phyloP scores from a whole-genome alignment of 331 rosid genomes.

The Erythrophleum ivorense region DNA sequence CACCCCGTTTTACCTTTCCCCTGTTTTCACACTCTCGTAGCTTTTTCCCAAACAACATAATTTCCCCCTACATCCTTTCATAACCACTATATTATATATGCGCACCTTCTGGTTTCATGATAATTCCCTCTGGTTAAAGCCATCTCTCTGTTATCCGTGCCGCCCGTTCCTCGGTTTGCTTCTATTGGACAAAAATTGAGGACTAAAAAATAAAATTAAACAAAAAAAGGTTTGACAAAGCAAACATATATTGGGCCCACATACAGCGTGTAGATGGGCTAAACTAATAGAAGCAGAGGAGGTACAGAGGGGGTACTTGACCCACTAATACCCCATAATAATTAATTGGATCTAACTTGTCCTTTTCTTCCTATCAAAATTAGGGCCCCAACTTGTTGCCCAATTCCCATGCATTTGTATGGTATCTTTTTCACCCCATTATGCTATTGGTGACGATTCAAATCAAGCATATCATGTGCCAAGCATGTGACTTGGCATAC shows the following conservation, averaged over 20 bases:
- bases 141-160: not conserved
- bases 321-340: slow-evolving; percentile 39
- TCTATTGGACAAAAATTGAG: not conserved
- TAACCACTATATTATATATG: not conserved
- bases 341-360: slow-evolving; percentile 58
- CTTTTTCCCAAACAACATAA: slow-evolving; percentile 7
- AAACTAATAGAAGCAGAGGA: slow-evolving; percentile 48
- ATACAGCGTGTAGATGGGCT: slow-evolving; percentile 50
- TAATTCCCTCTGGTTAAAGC: not conserved
- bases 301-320: slow-evolving; percentile 54
- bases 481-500: slow-evolving; percentile 43
- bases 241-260: slow-evolving; percentile 51
- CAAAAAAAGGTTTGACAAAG: not conserved
- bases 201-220: not conserved
- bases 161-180: not conserved
- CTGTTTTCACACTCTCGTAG: not conserved
- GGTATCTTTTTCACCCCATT: slow-evolving; percentile 33
- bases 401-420: slow-evolving; percentile 37
- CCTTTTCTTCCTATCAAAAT: slow-evolving; percentile 32
- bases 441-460: slow-evolving; percentile 9
- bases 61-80: not conserved
- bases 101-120: not conserved
- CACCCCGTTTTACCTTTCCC: not conserved
- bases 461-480: slow-evolving; percentile 46
- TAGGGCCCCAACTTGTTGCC: slow-evolving; percentile 41